Base-by-base conservation (phyloP, 192 early-diverging fungal genomes). In the Thoreauomyces humboldtii region DNA sequence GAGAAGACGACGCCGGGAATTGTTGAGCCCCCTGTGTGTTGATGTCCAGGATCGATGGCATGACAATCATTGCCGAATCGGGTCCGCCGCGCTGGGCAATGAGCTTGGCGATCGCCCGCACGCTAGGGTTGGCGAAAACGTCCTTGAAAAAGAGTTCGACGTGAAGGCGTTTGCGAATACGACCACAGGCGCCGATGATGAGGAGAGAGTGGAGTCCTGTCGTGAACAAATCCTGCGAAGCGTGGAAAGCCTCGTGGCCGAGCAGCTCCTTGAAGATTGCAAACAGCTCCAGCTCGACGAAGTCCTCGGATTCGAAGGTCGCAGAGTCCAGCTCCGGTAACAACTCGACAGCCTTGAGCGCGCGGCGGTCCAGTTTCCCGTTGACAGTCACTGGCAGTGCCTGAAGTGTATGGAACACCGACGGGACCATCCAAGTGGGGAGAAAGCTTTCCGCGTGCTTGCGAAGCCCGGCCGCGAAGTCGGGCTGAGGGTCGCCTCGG, bases 351-450 rank as follows among this genome's bases (percentile, higher is more conserved):
- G 17, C 38, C 9, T 41, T 7, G 27, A 54, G 52, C 7, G 52
- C 52, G 22, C 31, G 22, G 22, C 52, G 52, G 21, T 54, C 52
- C 9, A 54, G 9, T 32, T 54, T 54, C 31, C 73, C 75, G 36
- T 72, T 76, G 12, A 9, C 27, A 19, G 65, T 76, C 36, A 61
- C 33, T 22, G 75, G 75, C 36, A 76, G 34, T 25, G 7, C 21
- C 3, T 61, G 36, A 27, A 76, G 15, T 4, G 11, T 4, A 0
- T 59, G 36, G 35, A 46, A 72, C 7, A 59, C 35, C 4, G 73
- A 41, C 25, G 75, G 75, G 7, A 55, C 50, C 75, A 76, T 76
- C 46, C 68, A 76, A 15, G 7, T 7, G 12, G 75, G 72, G 11
- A 36, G 54, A 42, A 42, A 42, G n/a, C n/a, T n/a, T n/a, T n/a